phyloP scores from a whole-genome alignment of 176 grass and related monocot species.

The Carex myosuroides region DNA sequence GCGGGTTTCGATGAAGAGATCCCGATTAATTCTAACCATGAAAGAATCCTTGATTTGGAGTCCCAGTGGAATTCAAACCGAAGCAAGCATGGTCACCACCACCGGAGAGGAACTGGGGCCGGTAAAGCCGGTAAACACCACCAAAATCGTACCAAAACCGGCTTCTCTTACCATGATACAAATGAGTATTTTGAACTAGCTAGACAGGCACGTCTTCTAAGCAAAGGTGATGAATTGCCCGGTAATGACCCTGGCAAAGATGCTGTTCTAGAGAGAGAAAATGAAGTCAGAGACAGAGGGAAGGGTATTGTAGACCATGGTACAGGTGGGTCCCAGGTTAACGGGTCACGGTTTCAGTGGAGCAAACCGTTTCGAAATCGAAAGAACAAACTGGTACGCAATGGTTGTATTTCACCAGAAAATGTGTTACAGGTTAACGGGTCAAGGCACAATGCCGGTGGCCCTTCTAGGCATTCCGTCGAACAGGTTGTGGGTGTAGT shows the following conservation, averaged over 20 bases:
- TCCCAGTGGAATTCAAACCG: slow-evolving; percentile 16
- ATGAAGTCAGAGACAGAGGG: background rate
- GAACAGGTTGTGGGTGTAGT: background rate
- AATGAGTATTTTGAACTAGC: slow-evolving; percentile 18
- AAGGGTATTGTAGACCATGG: background rate
- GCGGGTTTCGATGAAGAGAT: background rate
- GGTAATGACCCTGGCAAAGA: background rate
- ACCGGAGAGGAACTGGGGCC: background rate
- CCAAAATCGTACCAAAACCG: background rate
- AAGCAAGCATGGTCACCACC: background rate
- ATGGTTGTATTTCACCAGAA: slow-evolving; percentile 26
- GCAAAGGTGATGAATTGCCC: background rate
- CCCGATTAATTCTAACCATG: background rate
- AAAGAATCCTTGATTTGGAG: background rate
- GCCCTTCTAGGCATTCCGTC: background rate
- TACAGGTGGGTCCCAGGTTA: background rate
- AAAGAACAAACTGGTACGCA: slow-evolving; percentile 14
- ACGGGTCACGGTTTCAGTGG: slow-evolving; percentile 16
- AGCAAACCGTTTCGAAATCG: slow-evolving; percentile 8
- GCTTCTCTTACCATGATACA: background rate
- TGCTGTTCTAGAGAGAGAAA: background rate
- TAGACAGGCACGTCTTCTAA: slow-evolving; percentile 16
- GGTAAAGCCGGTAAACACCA: background rate
- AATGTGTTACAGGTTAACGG: background rate
- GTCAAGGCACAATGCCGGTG: background rate